Base-by-base conservation (phyloP, 208 protist genomes). In the Trichomonas vaginalis region DNA sequence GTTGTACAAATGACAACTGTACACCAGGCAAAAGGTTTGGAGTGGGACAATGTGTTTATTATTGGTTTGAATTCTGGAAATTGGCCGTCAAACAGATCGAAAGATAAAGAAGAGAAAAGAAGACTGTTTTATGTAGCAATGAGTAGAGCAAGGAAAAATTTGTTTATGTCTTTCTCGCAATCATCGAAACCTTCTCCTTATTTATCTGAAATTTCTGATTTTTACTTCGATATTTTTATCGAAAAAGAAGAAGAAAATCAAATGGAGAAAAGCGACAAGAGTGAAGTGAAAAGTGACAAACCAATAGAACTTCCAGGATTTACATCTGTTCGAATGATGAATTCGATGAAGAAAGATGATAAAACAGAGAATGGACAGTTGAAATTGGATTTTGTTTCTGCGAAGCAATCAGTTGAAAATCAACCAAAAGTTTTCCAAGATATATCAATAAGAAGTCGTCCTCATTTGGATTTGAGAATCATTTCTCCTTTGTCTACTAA, bases 61-160 rank as follows among this genome's bases (percentile, higher is more conserved):
- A 47, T 92, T 51, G 86, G 86, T 2, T 40, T 45, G 10, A 49
- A 14, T 12, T n/a, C 48, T 51, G 86, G 86, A 35, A 39, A 14
- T 39, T 92, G 86, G 86, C 86, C 86, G 39, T 51, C 40, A 51
- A 51, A 14, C 9, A 39, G 14, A 56, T 49, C 21, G 8, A 51
- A 51, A 10, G 86, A 92, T 10, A 39, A 21, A 51, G 86, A 92
- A 51, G 86, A 92, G 37, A 45, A 92, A 51, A 48, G 86, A 92
- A 92, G 86, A 39, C 45, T 92, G 1, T 92, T 92, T 92, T 92
- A 92, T 92, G 86, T 92, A 1, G 86, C 86, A 51, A 92, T 92
- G 86, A 92, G 86, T 39, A 0, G 86, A 35, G 45, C 86, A 48
- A 92, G 32, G 45, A 92, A 92, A 51, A 45, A 92, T 15, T 51